Percentiles rank a stretch among this genome's conserved stretches.
These are phyloP conservation scores for Trichoderma reesei DNA, from an alignment of 495 filamentous ascomycete genomes.

Conservation along the genomic window DNA sequence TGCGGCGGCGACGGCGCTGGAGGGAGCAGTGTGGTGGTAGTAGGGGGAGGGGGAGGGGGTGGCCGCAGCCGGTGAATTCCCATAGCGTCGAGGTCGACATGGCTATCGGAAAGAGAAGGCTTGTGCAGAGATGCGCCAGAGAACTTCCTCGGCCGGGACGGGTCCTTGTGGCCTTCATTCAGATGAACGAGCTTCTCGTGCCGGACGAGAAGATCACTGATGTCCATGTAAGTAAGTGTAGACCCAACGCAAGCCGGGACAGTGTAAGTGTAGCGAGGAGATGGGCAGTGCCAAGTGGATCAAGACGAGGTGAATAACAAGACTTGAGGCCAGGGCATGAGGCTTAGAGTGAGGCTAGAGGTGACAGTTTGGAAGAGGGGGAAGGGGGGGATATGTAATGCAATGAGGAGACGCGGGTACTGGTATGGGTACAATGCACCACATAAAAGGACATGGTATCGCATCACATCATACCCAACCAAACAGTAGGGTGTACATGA, in stretches of 20 bases:
- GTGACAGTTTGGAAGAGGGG: not conserved
- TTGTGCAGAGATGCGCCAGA: slow-evolving; percentile 31
- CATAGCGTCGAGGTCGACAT: slow-evolving; percentile 36
- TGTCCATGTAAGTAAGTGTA: slow-evolving; percentile 42
- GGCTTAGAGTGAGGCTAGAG: slow-evolving; percentile 1
- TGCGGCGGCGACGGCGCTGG: slow-evolving; percentile 9
- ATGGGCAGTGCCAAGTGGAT: not conserved
- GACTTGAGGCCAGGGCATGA: not conserved
- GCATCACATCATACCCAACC: slow-evolving; percentile 2
- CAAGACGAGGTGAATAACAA: not conserved
- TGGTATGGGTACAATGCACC: not conserved
- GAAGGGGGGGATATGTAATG: slow-evolving; percentile 7
- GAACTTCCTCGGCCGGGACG: slow-evolving; percentile 34
- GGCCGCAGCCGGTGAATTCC: slow-evolving; percentile 25
- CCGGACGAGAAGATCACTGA: slow-evolving; percentile 61
- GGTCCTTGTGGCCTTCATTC: slow-evolving; percentile 46
- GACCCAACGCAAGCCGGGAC: slow-evolving; percentile 7
- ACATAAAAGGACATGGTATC: not conserved
- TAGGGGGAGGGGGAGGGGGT: slow-evolving; percentile 17
- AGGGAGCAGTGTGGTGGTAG: not conserved
- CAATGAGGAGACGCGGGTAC: slow-evolving; percentile 5
- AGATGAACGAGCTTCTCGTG: slow-evolving; percentile 67
- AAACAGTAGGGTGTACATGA: not conserved
- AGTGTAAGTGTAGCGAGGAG: slow-evolving; percentile 10
- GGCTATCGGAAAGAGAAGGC: slow-evolving; percentile 28